Percentiles rank a stretch among this genome's conserved stretches.
phyloP scores from a whole-genome alignment of 2,329 filamentous ascomycete species.

The Ceratocystis albifundus region DNA sequence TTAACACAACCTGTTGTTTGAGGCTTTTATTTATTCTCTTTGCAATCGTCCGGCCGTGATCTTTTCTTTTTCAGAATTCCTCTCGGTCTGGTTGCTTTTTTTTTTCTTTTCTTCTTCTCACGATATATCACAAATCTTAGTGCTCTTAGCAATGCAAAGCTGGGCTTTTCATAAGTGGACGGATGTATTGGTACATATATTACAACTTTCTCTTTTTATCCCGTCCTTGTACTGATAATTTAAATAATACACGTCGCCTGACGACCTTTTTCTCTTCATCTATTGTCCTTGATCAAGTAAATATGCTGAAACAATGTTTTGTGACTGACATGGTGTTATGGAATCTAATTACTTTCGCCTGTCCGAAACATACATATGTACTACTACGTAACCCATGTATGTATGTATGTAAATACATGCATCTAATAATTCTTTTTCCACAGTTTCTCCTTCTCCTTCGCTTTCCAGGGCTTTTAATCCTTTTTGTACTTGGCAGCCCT shows the following conservation, averaged over 20 bases:
- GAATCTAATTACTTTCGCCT: background rate
- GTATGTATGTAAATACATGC: background rate
- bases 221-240: background rate
- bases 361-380: background rate
- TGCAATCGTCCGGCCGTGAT: conserved; percentile 9
- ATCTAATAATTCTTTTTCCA: background rate
- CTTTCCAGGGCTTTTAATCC: conserved; percentile 15
- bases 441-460: conserved; percentile 13
- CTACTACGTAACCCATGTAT: background rate
- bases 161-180: conserved; percentile 9
- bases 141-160: background rate
- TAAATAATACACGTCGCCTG: background rate
- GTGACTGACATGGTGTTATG: background rate
- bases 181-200: conserved; percentile 5
- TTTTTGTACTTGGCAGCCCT: background rate
- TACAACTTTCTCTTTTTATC: background rate
- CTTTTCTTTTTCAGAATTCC: background rate
- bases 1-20: too few species aligned
- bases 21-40: background rate
- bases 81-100: background rate
- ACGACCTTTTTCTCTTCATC: background rate
- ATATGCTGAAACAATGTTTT: background rate
- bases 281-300: background rate
- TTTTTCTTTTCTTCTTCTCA: background rate
- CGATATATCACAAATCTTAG: conserved; percentile 15